phyloP scores from a whole-genome alignment of 225 moss, liverwort and hornwort genomes.

The Anthoceros angustus region DNA sequence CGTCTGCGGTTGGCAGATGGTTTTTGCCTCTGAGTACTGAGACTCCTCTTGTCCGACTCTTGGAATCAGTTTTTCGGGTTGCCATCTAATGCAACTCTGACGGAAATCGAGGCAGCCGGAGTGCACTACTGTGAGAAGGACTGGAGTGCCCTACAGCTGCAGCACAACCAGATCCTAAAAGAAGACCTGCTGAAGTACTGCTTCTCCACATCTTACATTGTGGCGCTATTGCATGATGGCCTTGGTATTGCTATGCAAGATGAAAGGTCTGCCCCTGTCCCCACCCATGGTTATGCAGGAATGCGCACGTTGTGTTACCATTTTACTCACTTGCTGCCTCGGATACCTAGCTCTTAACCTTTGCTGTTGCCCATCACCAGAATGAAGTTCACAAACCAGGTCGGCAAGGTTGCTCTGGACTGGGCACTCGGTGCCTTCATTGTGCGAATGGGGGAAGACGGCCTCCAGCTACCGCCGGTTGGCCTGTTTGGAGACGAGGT shows the following conservation, averaged over 20 bases:
- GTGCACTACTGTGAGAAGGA: constrained; percentile 49
- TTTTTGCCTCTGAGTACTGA: too few species aligned
- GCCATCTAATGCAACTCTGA: constrained; percentile 40
- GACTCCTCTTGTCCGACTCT: too few species aligned
- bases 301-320: neutral
- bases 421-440: constrained; percentile 60
- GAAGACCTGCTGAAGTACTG: constrained; percentile 48
- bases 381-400: constrained; percentile 43
- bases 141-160: constrained; percentile 26
- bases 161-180: constrained; percentile 27
- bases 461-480: constrained; percentile 21
- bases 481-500: constrained; percentile 29
- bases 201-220: constrained; percentile 52
- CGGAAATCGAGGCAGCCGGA: constrained; percentile 36
- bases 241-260: constrained; percentile 45
- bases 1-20: too few species aligned
- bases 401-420: constrained; percentile 45
- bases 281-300: neutral
- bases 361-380: constrained; percentile 10
- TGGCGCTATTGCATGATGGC: constrained; percentile 49
- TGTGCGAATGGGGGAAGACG: constrained; percentile 35
- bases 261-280: constrained; percentile 22
- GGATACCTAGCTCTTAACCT: neutral
- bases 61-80: constrained; percentile 41
- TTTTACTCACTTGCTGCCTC: neutral